Conservation (phyloP, 352 stramenopile species). For the Phytophthora kernoviae region DNA sequence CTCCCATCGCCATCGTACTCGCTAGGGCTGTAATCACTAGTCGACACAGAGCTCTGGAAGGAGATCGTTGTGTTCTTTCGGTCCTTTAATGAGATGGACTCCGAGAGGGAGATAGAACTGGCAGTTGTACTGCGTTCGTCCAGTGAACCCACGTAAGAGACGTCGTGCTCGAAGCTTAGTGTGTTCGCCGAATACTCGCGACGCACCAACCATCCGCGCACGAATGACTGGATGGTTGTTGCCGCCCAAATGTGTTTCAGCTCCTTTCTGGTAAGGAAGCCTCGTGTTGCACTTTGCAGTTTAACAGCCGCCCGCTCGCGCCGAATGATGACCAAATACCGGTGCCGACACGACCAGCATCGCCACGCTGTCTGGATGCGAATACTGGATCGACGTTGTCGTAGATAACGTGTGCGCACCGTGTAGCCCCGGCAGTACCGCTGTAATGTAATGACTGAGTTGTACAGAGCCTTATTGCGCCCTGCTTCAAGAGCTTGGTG, state of each 20-base stretch:
- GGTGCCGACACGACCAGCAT: constrained; percentile 45
- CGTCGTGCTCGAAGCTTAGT: constrained; percentile 76
- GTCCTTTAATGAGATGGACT: constrained; percentile 54
- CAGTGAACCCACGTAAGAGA: constrained; percentile 76
- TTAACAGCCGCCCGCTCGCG: constrained; percentile 49
- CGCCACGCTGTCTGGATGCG: constrained; percentile 65
- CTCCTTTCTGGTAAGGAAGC: constrained; percentile 45
- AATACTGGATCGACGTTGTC: constrained; percentile 50
- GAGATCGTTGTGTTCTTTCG: constrained; percentile 60
- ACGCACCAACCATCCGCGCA: constrained; percentile 82
- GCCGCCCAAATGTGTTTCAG: constrained; percentile 50
- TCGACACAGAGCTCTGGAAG: constrained; percentile 54
- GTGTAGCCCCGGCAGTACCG: constrained; percentile 76
- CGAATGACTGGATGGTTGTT: constrained; percentile 77
- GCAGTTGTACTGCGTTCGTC: constrained; percentile 53
- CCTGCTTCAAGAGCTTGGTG: constrained; percentile 71
- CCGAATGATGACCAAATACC: constrained; percentile 45
- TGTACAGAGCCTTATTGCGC: constrained; percentile 67
- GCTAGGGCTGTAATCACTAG: constrained; percentile 59
- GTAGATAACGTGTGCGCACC: constrained; percentile 50
- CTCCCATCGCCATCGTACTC: constrained; percentile 51
- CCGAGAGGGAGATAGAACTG: constrained; percentile 52
- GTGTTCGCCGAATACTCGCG: constrained; percentile 81
- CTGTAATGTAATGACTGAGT: constrained; percentile 76
- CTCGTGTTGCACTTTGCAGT: constrained; percentile 57